These are phyloP conservation scores for Cinnamomum micranthum DNA, from an alignment of 164 flowering plant species.

Conservation along the genomic window DNA sequence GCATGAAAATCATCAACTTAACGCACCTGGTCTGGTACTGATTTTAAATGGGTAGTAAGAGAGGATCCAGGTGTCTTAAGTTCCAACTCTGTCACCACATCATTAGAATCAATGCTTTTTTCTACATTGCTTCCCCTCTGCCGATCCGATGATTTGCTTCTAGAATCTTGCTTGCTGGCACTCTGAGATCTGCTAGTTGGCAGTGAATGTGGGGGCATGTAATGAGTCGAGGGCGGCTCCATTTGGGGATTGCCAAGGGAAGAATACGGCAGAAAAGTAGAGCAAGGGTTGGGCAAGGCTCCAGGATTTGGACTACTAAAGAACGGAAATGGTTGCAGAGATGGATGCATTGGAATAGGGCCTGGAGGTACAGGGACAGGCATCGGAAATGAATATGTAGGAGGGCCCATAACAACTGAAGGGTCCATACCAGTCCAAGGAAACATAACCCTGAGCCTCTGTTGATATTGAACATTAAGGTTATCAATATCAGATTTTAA, in stretches of 20 bases:
- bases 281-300: constrained; percentile 34
- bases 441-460: constrained; percentile 58
- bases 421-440: constrained; percentile 84
- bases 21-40: constrained; percentile 39
- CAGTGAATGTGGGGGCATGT: constrained; percentile 34
- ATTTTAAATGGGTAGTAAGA: constrained; percentile 2
- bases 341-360: constrained; percentile 75
- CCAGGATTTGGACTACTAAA: constrained; percentile 43
- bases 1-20: neutral
- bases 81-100: constrained; percentile 68
- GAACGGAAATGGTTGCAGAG: constrained; percentile 77
- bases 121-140: constrained; percentile 34
- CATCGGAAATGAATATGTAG: constrained; percentile 65
- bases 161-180: constrained; percentile 51
- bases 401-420: constrained; percentile 71
- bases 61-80: constrained; percentile 74
- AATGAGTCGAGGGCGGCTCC: constrained; percentile 51
- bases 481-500: constrained; percentile 76
- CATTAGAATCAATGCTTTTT: constrained; percentile 46
- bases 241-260: constrained; percentile 37
- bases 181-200: constrained; percentile 37
- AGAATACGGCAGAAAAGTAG: constrained; percentile 56
- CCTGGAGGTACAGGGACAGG: constrained; percentile 68
- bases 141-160: constrained; percentile 38
- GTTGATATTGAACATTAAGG: constrained; percentile 74